A percentile compares a stretch with the other conserved stretches of the same genome.
Conservation (phyloP, 345 rosid genomes). For the Populus nigra region DNA sequence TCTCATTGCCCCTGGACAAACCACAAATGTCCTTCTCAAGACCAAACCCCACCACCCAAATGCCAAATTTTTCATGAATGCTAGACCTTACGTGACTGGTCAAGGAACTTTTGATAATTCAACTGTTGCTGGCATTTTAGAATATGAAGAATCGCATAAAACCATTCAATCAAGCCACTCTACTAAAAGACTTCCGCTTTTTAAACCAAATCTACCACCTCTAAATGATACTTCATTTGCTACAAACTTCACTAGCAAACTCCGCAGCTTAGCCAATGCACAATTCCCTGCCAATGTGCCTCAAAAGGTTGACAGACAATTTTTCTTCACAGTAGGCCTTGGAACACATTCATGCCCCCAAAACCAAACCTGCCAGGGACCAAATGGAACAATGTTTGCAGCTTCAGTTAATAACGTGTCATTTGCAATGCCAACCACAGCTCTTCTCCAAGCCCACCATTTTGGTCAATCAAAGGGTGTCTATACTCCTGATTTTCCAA, state of each 20-base stretch:
- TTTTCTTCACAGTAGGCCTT: no score
- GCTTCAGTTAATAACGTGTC: no score
- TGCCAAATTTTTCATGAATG: constrained; percentile 2
- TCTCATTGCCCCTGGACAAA: not conserved
- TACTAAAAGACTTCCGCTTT: not conserved
- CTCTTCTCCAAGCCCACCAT: constrained; percentile 5
- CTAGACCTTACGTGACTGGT: constrained; percentile 4
- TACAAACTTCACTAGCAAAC: constrained; percentile 4
- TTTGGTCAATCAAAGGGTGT: constrained; percentile 4
- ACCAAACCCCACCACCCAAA: constrained; percentile 1
- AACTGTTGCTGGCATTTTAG: constrained; percentile 6
- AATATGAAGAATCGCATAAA: constrained; percentile 3
- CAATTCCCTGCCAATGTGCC: no score
- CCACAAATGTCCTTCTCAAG: constrained; percentile 2
- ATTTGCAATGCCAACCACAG: constrained; percentile 6
- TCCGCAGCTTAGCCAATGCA: not conserved
- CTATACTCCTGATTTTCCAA: constrained; percentile 4
- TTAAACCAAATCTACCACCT: not conserved
- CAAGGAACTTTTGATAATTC: constrained; percentile 13
- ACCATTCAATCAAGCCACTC: not conserved
- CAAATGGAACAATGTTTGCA: no score
- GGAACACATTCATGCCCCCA: no score
- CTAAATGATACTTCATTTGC: constrained; percentile 2
- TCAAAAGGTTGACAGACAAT: no score
- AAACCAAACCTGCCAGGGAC: no score